Conservation (phyloP, 192 early-diverging fungal genomes). For the Umbelopsis sp. region DNA sequence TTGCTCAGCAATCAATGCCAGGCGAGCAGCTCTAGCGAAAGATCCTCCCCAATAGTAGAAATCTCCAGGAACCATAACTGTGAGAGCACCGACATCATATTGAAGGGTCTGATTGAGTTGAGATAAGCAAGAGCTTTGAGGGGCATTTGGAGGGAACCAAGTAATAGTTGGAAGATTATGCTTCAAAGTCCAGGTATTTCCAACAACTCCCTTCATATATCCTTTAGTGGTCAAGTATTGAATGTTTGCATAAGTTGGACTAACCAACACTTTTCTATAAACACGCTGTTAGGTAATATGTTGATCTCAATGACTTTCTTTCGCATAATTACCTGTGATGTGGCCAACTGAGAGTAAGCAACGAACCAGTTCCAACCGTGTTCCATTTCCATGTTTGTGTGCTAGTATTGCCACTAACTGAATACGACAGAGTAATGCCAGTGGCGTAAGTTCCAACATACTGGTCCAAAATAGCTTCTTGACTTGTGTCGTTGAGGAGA, state of each 20-base stretch:
- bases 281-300: background rate
- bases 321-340: slow-evolving; percentile 44
- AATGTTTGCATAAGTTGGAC: slow-evolving; percentile 18
- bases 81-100: slow-evolving; percentile 30
- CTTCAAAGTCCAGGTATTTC: slow-evolving; percentile 46
- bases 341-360: slow-evolving; percentile 47
- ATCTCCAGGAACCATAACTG: slow-evolving; percentile 36
- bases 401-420: slow-evolving; percentile 29
- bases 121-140: slow-evolving; percentile 28
- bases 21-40: slow-evolving; percentile 46
- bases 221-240: slow-evolving; percentile 55
- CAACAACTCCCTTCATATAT: slow-evolving; percentile 45
- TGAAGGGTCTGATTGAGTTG: slow-evolving; percentile 39
- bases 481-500: slow-evolving; percentile 18
- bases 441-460: slow-evolving; percentile 48
- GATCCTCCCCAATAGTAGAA: slow-evolving; percentile 60
- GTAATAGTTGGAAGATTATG: slow-evolving; percentile 38
- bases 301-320: slow-evolving; percentile 16
- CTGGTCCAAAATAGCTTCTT: slow-evolving; percentile 43
- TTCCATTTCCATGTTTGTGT: slow-evolving; percentile 36
- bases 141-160: slow-evolving; percentile 33
- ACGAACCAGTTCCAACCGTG: slow-evolving; percentile 35
- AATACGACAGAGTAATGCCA: slow-evolving; percentile 46
- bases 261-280: background rate
- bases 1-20: slow-evolving; percentile 51